Conservation (phyloP, 257 asterid species). For the Apocynum venetum region DNA sequence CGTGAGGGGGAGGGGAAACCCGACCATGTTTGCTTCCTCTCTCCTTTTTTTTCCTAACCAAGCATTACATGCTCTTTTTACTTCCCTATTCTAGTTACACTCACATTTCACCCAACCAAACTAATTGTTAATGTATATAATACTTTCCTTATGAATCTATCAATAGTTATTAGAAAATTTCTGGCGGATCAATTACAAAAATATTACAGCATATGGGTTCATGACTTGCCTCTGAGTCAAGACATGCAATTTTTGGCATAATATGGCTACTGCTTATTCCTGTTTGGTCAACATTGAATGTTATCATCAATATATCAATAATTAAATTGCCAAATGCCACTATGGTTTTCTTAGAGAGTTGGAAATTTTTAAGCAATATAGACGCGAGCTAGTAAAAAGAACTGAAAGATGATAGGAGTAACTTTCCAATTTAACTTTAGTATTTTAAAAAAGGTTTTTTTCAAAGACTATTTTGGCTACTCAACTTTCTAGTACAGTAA, state of each 20-base stretch:
- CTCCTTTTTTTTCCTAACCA: too few species aligned
- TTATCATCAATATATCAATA: neutral
- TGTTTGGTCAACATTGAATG: neutral
- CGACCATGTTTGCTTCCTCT: too few species aligned
- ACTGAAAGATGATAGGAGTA: neutral
- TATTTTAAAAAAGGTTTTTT: neutral
- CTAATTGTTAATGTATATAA: neutral
- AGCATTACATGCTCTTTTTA: too few species aligned
- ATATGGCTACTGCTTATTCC: neutral
- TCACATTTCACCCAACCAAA: too few species aligned
- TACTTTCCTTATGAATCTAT: neutral
- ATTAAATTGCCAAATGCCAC: neutral
- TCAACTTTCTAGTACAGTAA: neutral
- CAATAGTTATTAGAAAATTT: neutral
- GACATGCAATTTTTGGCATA: neutral
- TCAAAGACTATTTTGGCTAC: neutral
- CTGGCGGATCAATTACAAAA: neutral
- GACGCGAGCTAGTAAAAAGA: neutral
- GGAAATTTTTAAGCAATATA: neutral
- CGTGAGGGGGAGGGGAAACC: too few species aligned
- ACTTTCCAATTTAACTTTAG: neutral
- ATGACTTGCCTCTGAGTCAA: neutral
- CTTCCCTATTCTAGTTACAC: too few species aligned
- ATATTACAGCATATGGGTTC: neutral
- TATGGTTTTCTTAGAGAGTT: neutral